Base-by-base conservation (phyloP, 108 stramenopile species). In the Poteriospumella lacustris region DNA sequence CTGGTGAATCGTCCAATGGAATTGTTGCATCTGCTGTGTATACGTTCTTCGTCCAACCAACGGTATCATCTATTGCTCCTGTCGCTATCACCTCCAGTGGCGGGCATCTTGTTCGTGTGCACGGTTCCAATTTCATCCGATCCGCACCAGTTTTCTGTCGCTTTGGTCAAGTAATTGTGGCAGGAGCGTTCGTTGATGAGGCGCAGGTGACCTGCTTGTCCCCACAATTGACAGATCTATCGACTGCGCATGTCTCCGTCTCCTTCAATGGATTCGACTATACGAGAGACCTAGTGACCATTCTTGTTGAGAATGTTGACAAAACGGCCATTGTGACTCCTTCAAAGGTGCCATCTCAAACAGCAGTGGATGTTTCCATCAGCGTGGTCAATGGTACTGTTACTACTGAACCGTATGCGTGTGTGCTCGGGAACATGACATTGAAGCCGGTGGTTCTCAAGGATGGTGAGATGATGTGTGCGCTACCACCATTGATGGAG, bases 61-160 rank as follows among this genome's bases (percentile, higher is more conserved):
- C 60, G 28, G 60, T 64, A 5, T 3, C 36, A 5, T 34, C 15
- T 31, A 3, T 64, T 5, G 28, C 5, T 19, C 60, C 60, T 64
- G 28, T 34, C 5, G 36, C 9, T 31, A 34, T 5, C 29, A 31
- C 36, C 28, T 33, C 12, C 31, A 5, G 9, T 24, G 29, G 31
- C 31, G 60, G 29, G 15, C 5, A 24, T 9, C 28, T 34, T 9
- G 29, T 64, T 64, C 28, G 9, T 31, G 60, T 64, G 31, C 36
- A 34, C 24, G 60, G 60, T 34, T 64, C 60, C 29, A 64, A 64
- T 64, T 64, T 64, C 60, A 12, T 64, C 60, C 9, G 3, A 19
- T 64, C 60, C 36, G 9, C 60, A 5, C 12, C 28, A 12, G 28
- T 64, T 34, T 12, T 5, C 5, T 64, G 60, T 33, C 15, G 31